Evolutionary conservation across 495 filamentous ascomycete genomes (phyloP).

Genomic region (Hypoxylon fuscum): DNA sequence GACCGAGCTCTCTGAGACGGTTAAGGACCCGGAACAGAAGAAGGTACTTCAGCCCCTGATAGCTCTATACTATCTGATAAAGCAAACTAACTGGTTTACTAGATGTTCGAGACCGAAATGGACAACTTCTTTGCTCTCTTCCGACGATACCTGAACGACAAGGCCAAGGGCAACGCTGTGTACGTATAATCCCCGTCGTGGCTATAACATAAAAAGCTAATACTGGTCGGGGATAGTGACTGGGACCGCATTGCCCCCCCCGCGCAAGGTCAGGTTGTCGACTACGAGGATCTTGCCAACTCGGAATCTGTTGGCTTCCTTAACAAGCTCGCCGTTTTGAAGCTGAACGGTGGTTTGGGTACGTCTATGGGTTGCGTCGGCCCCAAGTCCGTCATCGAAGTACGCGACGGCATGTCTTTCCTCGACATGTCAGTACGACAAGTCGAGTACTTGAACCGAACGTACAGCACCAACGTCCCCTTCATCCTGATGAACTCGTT

Average conservation of each 20-base stretch:
- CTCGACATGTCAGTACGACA: slow-evolving; percentile 98
- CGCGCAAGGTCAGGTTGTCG: slow-evolving; percentile 87
- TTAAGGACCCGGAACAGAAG: slow-evolving; percentile 83
- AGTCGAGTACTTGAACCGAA: slow-evolving; percentile 99
- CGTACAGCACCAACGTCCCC: slow-evolving; percentile 94
- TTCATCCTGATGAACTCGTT: slow-evolving; percentile 99
- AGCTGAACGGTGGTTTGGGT: slow-evolving; percentile 99
- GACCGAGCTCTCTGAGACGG: slow-evolving; percentile 89
- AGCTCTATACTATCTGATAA: too few relatives aligned
- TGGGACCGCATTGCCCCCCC: slow-evolving; percentile 97
- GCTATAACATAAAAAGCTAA: slow-evolving; percentile 34
- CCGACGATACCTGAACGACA: slow-evolving; percentile 96
- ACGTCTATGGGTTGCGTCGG: slow-evolving; percentile 99
- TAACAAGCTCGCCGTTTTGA: slow-evolving; percentile 97
- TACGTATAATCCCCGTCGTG: slow-evolving; percentile 47
- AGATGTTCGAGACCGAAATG: slow-evolving; percentile 97
- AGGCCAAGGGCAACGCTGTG: slow-evolving; percentile 94
- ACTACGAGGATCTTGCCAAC: slow-evolving; percentile 87
- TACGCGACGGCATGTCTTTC: slow-evolving; percentile 99
- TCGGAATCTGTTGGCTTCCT: slow-evolving; percentile 90
- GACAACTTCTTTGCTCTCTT: slow-evolving; percentile 99
- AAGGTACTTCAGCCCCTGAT: slow-evolving; percentile 66
- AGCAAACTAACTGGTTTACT: slow-evolving; percentile 16
- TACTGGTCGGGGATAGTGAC: slow-evolving; percentile 59
- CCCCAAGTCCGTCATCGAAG: slow-evolving; percentile 99